Percentiles rank a stretch among this genome's conserved stretches.
phyloP scores from a whole-genome alignment of 306 rosid species.

The Prunus dulcis region DNA sequence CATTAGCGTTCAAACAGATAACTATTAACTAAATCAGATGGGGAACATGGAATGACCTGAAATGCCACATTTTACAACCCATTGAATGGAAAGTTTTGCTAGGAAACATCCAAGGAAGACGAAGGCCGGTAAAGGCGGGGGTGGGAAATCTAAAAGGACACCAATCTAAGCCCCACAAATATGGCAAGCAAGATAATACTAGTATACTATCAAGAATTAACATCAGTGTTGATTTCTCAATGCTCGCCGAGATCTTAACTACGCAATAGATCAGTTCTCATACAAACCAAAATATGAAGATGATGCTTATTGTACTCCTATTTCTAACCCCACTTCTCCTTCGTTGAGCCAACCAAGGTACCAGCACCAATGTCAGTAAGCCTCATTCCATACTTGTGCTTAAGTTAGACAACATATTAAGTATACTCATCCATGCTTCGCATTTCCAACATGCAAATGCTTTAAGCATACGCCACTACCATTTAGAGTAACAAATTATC shows the following conservation, averaged over 20 bases:
- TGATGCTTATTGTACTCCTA: not conserved
- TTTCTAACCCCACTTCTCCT: not conserved
- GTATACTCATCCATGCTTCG: not conserved
- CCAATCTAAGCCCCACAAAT: not conserved
- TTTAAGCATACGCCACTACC: not conserved
- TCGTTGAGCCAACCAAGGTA: not conserved
- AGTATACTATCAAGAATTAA: not conserved
- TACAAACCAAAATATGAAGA: not conserved
- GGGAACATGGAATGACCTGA: not conserved
- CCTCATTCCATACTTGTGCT: not conserved
- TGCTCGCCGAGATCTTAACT: not conserved
- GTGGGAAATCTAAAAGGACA: no score
- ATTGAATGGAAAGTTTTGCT: not conserved
- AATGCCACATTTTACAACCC: not conserved
- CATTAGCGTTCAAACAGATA: not conserved
- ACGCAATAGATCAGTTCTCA: not conserved
- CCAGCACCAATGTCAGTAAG: not conserved
- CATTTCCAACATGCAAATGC: constrained; percentile 2
- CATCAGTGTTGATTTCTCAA: not conserved
- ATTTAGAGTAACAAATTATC: not conserved
- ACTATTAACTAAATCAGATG: not conserved
- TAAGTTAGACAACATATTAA: not conserved
- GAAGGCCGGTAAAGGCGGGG: not conserved
- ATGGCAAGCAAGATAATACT: not conserved
- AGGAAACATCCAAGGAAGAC: not conserved